Percentiles rank a stretch among this genome's conserved stretches.
Evolutionary conservation across 1,284 basidiomycete genomes (phyloP).

Genomic region (Cutaneotrichosporon dermatis): DNA sequence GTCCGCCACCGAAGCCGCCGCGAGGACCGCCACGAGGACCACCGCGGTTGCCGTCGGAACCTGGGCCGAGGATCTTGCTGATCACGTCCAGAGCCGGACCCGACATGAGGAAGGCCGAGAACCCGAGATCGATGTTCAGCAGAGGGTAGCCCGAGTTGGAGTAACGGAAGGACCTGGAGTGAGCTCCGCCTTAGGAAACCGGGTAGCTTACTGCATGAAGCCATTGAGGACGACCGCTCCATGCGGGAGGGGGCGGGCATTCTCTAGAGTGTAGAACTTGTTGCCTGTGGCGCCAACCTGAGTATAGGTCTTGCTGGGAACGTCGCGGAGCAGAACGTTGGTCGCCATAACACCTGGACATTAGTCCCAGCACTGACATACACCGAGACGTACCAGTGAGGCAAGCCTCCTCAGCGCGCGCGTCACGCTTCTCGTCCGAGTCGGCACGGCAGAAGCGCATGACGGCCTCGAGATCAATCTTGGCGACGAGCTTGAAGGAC

Average conservation of each 20-base stretch:
- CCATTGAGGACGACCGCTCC: conserved; percentile 43
- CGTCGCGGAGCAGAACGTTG: conserved; percentile 42
- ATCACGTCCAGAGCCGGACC: conserved; percentile 43
- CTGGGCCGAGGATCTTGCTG: conserved; percentile 27
- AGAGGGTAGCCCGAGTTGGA: conserved; percentile 33
- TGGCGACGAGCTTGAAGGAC: conserved; percentile 35
- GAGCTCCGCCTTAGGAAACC: background rate
- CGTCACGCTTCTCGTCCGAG: conserved; percentile 15
- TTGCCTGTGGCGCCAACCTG: conserved; percentile 41
- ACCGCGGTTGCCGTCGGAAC: background rate
- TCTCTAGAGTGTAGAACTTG: conserved; percentile 39
- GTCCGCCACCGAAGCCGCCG: too few species aligned
- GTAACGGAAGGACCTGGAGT: conserved; percentile 38
- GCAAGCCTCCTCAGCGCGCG: conserved; percentile 29
- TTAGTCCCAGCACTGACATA: too few species aligned
- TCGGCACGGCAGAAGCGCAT: conserved; percentile 38
- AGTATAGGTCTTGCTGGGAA: conserved; percentile 36
- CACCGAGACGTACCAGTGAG: conserved; percentile 31
- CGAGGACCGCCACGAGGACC: conserved; percentile 5
- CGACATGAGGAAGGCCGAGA: conserved; percentile 43
- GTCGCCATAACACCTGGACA: conserved; percentile 33
- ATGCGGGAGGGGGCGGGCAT: conserved; percentile 30
- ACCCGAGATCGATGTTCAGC: conserved; percentile 42
- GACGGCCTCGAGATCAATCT: conserved; percentile 37
- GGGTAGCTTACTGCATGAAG: conserved; percentile 38